Conservation (phyloP, 768 basidiomycete genomes). For the Xanthoconium purpureum region DNA sequence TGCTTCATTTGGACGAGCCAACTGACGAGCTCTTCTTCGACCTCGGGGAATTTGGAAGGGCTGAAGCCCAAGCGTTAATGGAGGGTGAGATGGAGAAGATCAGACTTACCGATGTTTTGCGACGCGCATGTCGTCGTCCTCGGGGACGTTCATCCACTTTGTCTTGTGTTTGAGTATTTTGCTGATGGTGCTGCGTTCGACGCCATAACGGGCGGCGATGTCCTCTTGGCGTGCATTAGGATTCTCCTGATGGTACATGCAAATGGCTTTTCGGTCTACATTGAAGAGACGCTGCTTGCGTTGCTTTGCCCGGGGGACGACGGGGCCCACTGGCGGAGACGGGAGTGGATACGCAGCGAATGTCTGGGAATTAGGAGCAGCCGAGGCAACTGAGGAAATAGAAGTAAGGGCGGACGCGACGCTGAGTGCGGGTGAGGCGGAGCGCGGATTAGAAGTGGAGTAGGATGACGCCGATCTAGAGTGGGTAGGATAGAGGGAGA, state of each 20-base stretch:
- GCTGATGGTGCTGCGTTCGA: conserved; percentile 91
- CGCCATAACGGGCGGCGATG: conserved; percentile 70
- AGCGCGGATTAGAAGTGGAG: conserved; percentile 47
- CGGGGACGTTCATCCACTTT: conserved; percentile 73
- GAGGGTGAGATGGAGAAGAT: conserved; percentile 2
- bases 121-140: conserved; percentile 53
- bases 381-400: conserved; percentile 40
- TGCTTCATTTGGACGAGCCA: conserved; percentile 59
- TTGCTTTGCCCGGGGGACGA: conserved; percentile 44
- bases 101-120: conserved; percentile 64
- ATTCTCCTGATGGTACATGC: conserved; percentile 58
- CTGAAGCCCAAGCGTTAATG: conserved; percentile 34
- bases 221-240: conserved; percentile 79
- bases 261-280: conserved; percentile 72
- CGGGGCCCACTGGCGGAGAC: conserved; percentile 27
- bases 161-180: conserved; percentile 85
- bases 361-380: conserved; percentile 29
- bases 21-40: conserved; percentile 62
- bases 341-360: conserved; percentile 31
- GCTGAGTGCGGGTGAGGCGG: conserved; percentile 63
- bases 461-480: conserved; percentile 44
- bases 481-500: conserved; percentile 42
- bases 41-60: conserved; percentile 76
- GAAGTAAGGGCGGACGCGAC: conserved; percentile 52
- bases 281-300: conserved; percentile 74